phyloP scores from a whole-genome alignment of 805 yeast species.

The Ogataea nitratoaversa region DNA sequence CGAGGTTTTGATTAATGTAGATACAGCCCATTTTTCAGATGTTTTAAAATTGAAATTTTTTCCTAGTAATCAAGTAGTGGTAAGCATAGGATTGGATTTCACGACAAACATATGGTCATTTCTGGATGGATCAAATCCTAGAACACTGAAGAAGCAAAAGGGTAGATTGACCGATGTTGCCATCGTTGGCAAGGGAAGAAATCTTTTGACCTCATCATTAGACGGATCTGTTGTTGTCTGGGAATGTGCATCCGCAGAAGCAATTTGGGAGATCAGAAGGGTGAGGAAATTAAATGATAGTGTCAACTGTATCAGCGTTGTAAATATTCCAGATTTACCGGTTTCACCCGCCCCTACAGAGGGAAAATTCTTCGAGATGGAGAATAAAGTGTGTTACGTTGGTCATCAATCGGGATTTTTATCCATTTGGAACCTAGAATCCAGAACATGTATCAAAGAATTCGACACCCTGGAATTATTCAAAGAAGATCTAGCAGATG shows the following conservation, averaged over 20 bases:
- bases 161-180: slow-evolving; percentile 43
- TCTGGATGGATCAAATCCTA: slow-evolving; percentile 40
- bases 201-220: slow-evolving; percentile 49
- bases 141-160: slow-evolving; percentile 50
- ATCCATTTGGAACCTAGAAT: slow-evolving; percentile 39
- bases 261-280: slow-evolving; percentile 38
- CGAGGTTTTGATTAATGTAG: not conserved
- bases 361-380: slow-evolving; percentile 43
- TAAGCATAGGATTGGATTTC: slow-evolving; percentile 57
- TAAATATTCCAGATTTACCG: not conserved
- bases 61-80: slow-evolving; percentile 60
- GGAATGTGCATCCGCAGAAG: slow-evolving; percentile 61
- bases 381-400: slow-evolving; percentile 38
- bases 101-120: slow-evolving; percentile 60
- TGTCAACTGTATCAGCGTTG: slow-evolving; percentile 24
- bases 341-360: not conserved
- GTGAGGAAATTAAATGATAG: slow-evolving; percentile 33
- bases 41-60: slow-evolving; percentile 45
- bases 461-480: slow-evolving; percentile 5
- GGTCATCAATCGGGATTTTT: slow-evolving; percentile 40
- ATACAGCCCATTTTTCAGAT: slow-evolving; percentile 48
- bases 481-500: no score
- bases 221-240: slow-evolving; percentile 60
- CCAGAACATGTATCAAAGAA: slow-evolving; percentile 21
- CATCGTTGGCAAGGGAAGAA: slow-evolving; percentile 63